Percentiles rank a stretch among this genome's conserved stretches.
These are phyloP conservation scores for Ophiosphaerella narmari DNA, from an alignment of 2,329 filamentous ascomycete species.

Conservation along the genomic window DNA sequence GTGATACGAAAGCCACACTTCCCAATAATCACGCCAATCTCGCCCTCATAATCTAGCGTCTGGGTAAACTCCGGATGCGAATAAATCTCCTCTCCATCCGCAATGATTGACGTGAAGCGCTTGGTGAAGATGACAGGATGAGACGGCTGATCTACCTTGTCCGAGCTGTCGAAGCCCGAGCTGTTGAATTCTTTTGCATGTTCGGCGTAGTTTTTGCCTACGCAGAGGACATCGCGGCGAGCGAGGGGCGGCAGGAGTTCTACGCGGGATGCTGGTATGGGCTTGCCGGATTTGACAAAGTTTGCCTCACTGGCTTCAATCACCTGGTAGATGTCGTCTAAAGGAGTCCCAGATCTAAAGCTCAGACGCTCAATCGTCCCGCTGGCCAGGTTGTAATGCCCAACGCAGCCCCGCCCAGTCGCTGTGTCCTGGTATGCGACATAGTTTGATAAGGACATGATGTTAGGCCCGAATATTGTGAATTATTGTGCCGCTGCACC, in stretches of 20 bases:
- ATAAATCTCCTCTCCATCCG: slow-evolving; percentile 53
- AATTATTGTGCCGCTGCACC: too few species aligned
- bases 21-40: slow-evolving; percentile 62
- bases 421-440: slow-evolving; percentile 38
- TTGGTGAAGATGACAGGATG: slow-evolving; percentile 64
- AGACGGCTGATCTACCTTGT: slow-evolving; percentile 58
- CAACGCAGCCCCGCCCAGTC: slow-evolving; percentile 40
- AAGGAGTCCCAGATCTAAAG: slow-evolving; percentile 53
- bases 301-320: slow-evolving; percentile 53
- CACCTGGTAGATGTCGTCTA: slow-evolving; percentile 57
- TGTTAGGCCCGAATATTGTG: too few species aligned
- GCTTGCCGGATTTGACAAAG: slow-evolving; percentile 44
- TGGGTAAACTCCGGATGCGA: slow-evolving; percentile 55
- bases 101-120: slow-evolving; percentile 58
- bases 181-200: slow-evolving; percentile 63
- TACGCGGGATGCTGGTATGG: slow-evolving; percentile 43
- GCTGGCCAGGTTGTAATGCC: slow-evolving; percentile 48
- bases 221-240: slow-evolving; percentile 57
- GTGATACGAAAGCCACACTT: slow-evolving; percentile 52
- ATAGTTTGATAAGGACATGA: slow-evolving; percentile 45
- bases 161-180: slow-evolving; percentile 60
- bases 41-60: slow-evolving; percentile 61
- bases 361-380: slow-evolving; percentile 51
- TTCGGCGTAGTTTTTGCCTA: slow-evolving; percentile 63
- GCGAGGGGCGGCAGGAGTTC: slow-evolving; percentile 54